Evolutionary conservation across 371 early-diverging fungal genomes (phyloP).

Genomic region (Actinomucor elegans): DNA sequence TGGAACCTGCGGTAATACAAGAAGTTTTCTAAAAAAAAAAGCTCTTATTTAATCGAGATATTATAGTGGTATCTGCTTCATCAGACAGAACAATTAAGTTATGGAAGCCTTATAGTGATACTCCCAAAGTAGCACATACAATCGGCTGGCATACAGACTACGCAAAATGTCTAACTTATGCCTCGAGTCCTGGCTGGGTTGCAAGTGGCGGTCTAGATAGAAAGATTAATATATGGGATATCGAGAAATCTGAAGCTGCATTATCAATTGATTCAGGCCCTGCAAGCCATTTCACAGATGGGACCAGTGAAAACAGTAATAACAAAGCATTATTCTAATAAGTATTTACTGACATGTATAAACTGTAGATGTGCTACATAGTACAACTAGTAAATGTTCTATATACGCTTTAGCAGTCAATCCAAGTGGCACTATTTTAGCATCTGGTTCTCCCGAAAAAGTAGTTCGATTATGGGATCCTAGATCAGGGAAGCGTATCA

Average conservation of each 20-base stretch:
- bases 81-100: conserved; percentile 90
- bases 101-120: conserved; percentile 66
- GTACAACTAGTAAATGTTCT: conserved; percentile 62
- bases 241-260: conserved; percentile 39
- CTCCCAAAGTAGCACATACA: conserved; percentile 44
- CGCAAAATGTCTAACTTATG: conserved; percentile 79
- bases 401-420: conserved; percentile 79
- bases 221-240: conserved; percentile 88
- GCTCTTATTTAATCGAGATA: too few species aligned
- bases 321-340: not conserved
- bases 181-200: conserved; percentile 72
- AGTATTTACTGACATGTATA: too few species aligned
- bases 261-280: conserved; percentile 29
- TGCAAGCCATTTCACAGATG: conserved; percentile 10
- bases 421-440: conserved; percentile 66
- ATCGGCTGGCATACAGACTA: conserved; percentile 89
- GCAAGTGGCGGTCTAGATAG: conserved; percentile 95
- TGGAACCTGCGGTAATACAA: conserved; percentile 34
- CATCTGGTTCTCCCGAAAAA: conserved; percentile 90
- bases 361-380: conserved; percentile 47
- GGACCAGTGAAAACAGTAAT: conserved; percentile 17
- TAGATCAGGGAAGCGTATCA: conserved; percentile 66
- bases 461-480: conserved; percentile 91
- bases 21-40: not conserved
- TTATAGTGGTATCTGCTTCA: conserved; percentile 82